Base-by-base conservation (phyloP, 352 stramenopile species). In the Phytophthora kernoviae region DNA sequence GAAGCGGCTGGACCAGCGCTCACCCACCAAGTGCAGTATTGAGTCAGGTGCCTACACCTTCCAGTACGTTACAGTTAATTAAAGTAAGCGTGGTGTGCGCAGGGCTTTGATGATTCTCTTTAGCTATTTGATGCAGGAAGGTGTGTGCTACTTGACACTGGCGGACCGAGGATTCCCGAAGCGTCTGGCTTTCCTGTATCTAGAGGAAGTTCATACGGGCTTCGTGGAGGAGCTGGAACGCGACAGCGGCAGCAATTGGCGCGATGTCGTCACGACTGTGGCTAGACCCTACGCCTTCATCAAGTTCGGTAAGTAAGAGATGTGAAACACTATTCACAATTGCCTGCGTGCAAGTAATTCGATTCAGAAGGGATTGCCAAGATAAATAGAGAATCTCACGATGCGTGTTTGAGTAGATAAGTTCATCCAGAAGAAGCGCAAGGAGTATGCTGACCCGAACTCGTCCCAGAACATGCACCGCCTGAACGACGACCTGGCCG, bases 241-340 rank as follows among this genome's bases (percentile, higher is more conserved):
- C 45, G 95, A 99, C 63, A 92, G 98, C 50, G 93, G 93, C 26
- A 87, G 77, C 47, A 93, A 83, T 53, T 98, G 94, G 93, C 79
- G 92, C 45, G 79, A 94, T 42, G 75, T 93, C 27, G 91, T 99
- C 33, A 94, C 96, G 40, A 99, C 96, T 12, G 96, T 98, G 26
- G 94, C 93, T 45, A 87, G 97, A 20, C 97, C 97, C n/a, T 99
- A 99, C 67, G 94, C 94, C 32, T 99, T 99, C 73, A 99, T 99
- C 67, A 98, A 99, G 79, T 99, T 99, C 64, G 96, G 88, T 91
- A 60, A 54, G 81, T 65, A 4, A 24, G 4, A 11, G 10, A 24
- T n/a, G n/a, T n/a, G n/a, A n/a, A n/a, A n/a, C n/a, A n/a, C n/a
- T n/a, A n/a, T n/a, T n/a, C 54, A 21, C 3, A 21, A 21, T 4